Conservation (phyloP, 352 stramenopile genomes). For the Globisporangium ultimum region DNA sequence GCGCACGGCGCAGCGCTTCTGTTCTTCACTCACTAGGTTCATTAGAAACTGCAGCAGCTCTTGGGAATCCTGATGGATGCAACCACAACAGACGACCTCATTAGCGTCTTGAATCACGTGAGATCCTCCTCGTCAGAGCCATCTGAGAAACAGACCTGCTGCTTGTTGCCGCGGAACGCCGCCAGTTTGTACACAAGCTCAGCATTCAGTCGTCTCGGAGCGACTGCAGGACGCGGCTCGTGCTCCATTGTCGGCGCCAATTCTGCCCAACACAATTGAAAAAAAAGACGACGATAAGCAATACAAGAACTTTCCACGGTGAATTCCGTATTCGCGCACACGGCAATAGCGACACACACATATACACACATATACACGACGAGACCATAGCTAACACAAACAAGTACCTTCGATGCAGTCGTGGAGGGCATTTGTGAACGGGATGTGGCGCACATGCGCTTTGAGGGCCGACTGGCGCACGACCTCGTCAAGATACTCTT, state of each 20-base stretch:
- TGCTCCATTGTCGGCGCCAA: conserved; percentile 28
- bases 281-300: background rate
- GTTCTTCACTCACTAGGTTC: conserved; percentile 70
- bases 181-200: conserved; percentile 56
- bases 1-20: conserved; percentile 42
- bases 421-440: conserved; percentile 60
- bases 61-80: conserved; percentile 56
- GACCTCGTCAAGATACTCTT: conserved; percentile 66
- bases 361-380: background rate
- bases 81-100: background rate
- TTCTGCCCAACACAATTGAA: conserved; percentile 7
- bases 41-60: conserved; percentile 86
- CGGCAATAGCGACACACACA: no score
- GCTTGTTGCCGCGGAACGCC: conserved; percentile 71
- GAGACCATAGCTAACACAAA: background rate
- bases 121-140: background rate
- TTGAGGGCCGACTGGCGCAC: conserved; percentile 28
- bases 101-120: background rate
- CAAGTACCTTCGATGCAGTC: conserved; percentile 66
- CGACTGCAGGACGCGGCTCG: conserved; percentile 32
- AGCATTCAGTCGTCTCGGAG: conserved; percentile 49
- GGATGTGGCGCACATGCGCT: conserved; percentile 35
- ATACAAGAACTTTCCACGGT: background rate
- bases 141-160: conserved; percentile 35
- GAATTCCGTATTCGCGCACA: background rate